Conservation (phyloP, 1,284 basidiomycete genomes). For the Sporisorium sorghi region DNA sequence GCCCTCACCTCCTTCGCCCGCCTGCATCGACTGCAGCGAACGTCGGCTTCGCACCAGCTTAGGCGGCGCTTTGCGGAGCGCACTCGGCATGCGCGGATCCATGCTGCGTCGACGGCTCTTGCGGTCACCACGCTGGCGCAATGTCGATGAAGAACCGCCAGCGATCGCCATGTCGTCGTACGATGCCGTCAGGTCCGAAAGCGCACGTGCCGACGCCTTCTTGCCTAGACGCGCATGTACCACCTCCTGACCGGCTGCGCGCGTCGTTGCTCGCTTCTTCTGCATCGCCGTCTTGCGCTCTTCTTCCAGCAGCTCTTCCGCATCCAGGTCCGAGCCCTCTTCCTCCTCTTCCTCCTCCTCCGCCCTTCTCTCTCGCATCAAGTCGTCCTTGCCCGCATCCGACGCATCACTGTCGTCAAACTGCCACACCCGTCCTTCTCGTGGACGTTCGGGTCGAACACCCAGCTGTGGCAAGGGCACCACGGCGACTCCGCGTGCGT, state of each 20-base stretch:
- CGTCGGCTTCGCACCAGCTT: constrained; percentile 27
- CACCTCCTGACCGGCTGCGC: constrained; percentile 64
- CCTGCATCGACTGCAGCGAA: constrained; percentile 15
- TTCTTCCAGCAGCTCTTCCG: constrained; percentile 62
- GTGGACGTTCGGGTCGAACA: constrained; percentile 60
- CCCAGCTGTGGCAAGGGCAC: constrained; percentile 66
- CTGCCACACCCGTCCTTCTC: constrained; percentile 63
- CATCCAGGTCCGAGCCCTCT: constrained; percentile 54
- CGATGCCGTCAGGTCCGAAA: constrained; percentile 41
- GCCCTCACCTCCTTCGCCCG: constrained; percentile 18
- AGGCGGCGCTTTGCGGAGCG: constrained; percentile 38
- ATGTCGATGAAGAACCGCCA: constrained; percentile 12
- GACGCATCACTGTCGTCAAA: constrained; percentile 53
- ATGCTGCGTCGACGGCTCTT: constrained; percentile 22
- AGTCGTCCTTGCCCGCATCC: constrained; percentile 22
- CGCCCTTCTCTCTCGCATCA: constrained; percentile 5
- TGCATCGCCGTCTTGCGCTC: constrained; percentile 59
- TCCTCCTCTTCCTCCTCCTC: constrained; percentile 52
- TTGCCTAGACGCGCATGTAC: constrained; percentile 52
- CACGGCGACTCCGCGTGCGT: constrained; percentile 61
- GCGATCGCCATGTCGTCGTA: constrained; percentile 40
- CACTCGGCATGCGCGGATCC: constrained; percentile 20
- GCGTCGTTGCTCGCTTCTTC: constrained; percentile 65
- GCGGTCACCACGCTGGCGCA: constrained; percentile 11
- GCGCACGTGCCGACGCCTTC: constrained; percentile 33